phyloP scores from a whole-genome alignment of 2,329 filamentous ascomycete genomes.

The Cryphonectria naterciae region DNA sequence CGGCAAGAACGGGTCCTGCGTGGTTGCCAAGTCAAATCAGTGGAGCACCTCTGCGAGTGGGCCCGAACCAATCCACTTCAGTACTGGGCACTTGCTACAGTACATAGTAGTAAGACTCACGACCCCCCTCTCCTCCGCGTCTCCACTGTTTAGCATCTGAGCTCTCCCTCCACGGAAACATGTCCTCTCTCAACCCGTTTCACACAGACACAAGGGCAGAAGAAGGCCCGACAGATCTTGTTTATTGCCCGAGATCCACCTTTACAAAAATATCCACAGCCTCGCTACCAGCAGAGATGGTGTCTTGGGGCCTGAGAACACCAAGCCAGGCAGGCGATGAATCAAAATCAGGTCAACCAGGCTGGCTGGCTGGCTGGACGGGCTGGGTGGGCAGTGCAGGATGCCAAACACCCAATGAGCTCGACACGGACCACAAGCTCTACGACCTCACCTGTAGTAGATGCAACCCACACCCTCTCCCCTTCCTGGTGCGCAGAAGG shows the following conservation, averaged over 20 bases:
- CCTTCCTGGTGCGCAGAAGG: no score
- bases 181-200: neutral
- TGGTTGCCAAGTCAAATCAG: neutral
- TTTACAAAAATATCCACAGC: neutral
- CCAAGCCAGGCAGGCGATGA: neutral
- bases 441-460: neutral
- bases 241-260: constrained; percentile 1
- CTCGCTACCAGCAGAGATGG: neutral
- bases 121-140: neutral
- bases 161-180: neutral
- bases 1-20: neutral
- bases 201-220: neutral
- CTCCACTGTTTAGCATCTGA: neutral
- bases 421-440: neutral
- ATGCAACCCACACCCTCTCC: neutral
- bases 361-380: neutral
- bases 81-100: neutral
- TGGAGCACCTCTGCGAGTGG: neutral
- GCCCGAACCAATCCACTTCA: neutral
- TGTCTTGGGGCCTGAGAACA: neutral
- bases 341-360: neutral
- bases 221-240: neutral
- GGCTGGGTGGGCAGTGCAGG: neutral
- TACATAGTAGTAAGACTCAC: no score
- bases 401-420: neutral